Percentiles rank a stretch among this genome's conserved stretches.
phyloP scores from a whole-genome alignment of 2,329 filamentous ascomycete species.

The Penicillium brasilianum region DNA sequence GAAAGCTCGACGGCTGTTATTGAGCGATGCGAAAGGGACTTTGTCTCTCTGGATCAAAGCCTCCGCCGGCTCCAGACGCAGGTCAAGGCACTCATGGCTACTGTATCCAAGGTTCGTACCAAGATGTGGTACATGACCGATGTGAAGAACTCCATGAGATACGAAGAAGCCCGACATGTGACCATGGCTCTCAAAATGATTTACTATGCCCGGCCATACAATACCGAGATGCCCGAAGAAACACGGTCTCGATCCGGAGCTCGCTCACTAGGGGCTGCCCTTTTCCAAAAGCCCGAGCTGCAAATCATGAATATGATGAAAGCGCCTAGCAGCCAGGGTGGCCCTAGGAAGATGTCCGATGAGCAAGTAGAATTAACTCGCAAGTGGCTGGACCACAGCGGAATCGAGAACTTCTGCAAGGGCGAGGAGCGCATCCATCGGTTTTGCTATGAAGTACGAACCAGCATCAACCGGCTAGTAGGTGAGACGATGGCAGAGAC shows the following conservation, averaged over 20 bases:
- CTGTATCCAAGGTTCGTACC: conserved; percentile 76
- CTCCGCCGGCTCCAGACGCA: conserved; percentile 76
- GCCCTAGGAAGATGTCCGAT: conserved; percentile 94
- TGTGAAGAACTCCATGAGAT: conserved; percentile 85
- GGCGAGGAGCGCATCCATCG: conserved; percentile 95
- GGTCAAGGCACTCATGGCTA: conserved; percentile 75
- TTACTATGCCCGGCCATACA: conserved; percentile 52
- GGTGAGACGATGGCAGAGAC: conserved; percentile 83
- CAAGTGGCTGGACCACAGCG: conserved; percentile 79
- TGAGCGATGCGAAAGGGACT: conserved; percentile 47
- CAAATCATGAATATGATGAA: conserved; percentile 88
- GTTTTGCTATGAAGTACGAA: conserved; percentile 88
- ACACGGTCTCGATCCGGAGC: conserved; percentile 46
- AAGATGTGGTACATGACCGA: conserved; percentile 99
- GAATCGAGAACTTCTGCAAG: conserved; percentile 90
- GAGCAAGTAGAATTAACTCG: conserved; percentile 86
- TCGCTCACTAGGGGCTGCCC: conserved; percentile 59
- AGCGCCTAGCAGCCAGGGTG: conserved; percentile 80
- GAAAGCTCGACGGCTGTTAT: conserved; percentile 40
- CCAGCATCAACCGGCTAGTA: conserved; percentile 82
- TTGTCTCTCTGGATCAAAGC: conserved; percentile 81
- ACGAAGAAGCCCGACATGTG: conserved; percentile 85
- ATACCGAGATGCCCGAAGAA: conserved; percentile 36
- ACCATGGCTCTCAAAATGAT: conserved; percentile 87
- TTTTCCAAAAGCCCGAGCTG: conserved; percentile 79